phyloP scores from a whole-genome alignment of 805 yeast genomes.

The Yarrowia keelungensis region DNA sequence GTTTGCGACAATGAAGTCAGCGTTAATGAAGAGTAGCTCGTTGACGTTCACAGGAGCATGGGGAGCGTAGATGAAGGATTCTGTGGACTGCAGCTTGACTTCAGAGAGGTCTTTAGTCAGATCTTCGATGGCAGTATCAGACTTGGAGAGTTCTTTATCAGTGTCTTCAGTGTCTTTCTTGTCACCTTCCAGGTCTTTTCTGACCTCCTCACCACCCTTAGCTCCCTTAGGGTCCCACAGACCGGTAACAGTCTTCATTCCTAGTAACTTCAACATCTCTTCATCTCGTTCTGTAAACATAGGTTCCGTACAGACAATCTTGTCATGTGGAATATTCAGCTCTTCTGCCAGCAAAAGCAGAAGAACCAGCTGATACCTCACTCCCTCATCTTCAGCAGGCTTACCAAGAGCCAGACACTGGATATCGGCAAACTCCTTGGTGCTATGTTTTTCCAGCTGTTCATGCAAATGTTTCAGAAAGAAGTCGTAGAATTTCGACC shows the following conservation, averaged over 20 bases:
- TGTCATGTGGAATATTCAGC: slow-evolving; percentile 41
- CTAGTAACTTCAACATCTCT: slow-evolving; percentile 47
- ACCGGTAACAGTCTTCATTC: slow-evolving; percentile 46
- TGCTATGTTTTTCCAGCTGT: slow-evolving; percentile 18
- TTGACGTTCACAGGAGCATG: slow-evolving; percentile 68
- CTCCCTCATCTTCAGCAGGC: slow-evolving; percentile 63
- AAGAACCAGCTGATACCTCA: slow-evolving; percentile 71
- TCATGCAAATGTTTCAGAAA: slow-evolving; percentile 11
- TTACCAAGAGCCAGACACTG: slow-evolving; percentile 78
- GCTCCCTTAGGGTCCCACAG: slow-evolving; percentile 37
- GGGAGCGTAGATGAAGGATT: slow-evolving; percentile 64
- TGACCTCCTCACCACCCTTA: background rate
- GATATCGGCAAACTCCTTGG: slow-evolving; percentile 47
- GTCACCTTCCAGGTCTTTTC: background rate
- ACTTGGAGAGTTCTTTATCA: background rate
- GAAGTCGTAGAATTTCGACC: slow-evolving; percentile 40
- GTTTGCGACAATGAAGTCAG: slow-evolving; percentile 54
- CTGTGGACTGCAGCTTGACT: background rate
- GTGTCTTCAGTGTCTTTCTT: background rate
- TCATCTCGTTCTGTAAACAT: slow-evolving; percentile 59
- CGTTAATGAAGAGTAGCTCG: slow-evolving; percentile 7
- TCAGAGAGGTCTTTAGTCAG: background rate
- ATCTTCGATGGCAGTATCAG: background rate
- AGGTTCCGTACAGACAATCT: slow-evolving; percentile 69
- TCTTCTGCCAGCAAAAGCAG: slow-evolving; percentile 54